A percentile compares a stretch with the other conserved stretches of the same genome.
Conservation (phyloP, 805 yeast species). For the Saturnispora kantuleensis region DNA sequence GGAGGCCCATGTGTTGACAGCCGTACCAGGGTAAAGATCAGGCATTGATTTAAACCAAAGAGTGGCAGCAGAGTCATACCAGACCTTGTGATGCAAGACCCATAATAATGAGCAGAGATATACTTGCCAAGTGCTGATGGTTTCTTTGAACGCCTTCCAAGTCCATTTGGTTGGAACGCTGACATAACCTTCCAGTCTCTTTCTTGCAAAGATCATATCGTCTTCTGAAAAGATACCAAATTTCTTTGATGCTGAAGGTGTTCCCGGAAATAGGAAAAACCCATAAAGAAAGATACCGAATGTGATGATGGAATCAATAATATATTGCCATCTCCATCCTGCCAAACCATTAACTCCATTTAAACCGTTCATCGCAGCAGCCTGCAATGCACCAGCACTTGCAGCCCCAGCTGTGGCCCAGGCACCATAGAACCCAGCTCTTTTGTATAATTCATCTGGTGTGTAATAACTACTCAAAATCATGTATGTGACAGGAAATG, state of each 20-base stretch:
- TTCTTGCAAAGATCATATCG: conserved; percentile 37
- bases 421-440: conserved; percentile 16
- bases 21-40: conserved; percentile 7
- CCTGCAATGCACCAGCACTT: conserved; percentile 54
- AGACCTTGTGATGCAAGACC: conserved; percentile 27
- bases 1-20: conserved; percentile 14
- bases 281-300: conserved; percentile 52
- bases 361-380: conserved; percentile 42
- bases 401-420: conserved; percentile 31
- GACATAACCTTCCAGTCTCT: conserved; percentile 29
- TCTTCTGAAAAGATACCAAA: conserved; percentile 30
- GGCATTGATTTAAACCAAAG: conserved; percentile 20
- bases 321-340: conserved; percentile 70
- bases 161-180: conserved; percentile 34
- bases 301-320: conserved; percentile 54
- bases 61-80: conserved; percentile 21
- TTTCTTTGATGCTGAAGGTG: conserved; percentile 24
- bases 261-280: conserved; percentile 49
- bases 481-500: conserved; percentile 52
- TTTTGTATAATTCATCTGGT: conserved; percentile 11
- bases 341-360: conserved; percentile 42
- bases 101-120: conserved; percentile 17
- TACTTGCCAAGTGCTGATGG: conserved; percentile 35
- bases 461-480: conserved; percentile 17
- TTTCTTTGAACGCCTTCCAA: conserved; percentile 31